Conservation (phyloP, 345 rosid species). For the Salix brachista region DNA sequence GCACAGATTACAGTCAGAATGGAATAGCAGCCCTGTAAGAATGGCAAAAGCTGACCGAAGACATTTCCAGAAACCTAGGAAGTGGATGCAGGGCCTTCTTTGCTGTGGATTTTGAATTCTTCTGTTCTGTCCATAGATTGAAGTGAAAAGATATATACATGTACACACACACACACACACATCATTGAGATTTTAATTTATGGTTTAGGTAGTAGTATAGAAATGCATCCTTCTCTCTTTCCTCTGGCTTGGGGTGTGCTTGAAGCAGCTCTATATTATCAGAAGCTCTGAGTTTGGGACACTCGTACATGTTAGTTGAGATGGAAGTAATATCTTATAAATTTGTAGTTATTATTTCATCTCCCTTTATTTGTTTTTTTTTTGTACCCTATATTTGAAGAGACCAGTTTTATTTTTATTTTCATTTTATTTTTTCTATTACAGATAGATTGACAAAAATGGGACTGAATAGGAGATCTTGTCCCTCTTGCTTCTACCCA, state of each 20-base stretch:
- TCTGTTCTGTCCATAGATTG: slow-evolving; percentile 30
- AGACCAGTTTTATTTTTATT: background rate
- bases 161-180: too few relatives aligned
- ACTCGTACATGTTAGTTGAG: background rate
- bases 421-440: too few relatives aligned
- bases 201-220: slow-evolving; percentile 11
- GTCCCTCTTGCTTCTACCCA: background rate
- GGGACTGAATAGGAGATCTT: background rate
- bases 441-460: background rate
- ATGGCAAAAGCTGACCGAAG: slow-evolving; percentile 74
- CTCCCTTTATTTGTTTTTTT: background rate
- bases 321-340: background rate
- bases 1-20: slow-evolving; percentile 79
- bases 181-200: slow-evolving; percentile 1
- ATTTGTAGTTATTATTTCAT: background rate
- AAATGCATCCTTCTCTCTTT: background rate
- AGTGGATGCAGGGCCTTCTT: slow-evolving; percentile 62
- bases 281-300: background rate
- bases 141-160: slow-evolving; percentile 8
- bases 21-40: slow-evolving; percentile 90
- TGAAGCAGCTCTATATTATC: background rate
- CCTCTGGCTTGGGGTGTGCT: background rate
- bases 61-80: slow-evolving; percentile 41
- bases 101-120: slow-evolving; percentile 85
- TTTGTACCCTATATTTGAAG: background rate